These are phyloP conservation scores for Vitis rupestris DNA, from an alignment of 164 flowering plant species.

Conservation along the genomic window DNA sequence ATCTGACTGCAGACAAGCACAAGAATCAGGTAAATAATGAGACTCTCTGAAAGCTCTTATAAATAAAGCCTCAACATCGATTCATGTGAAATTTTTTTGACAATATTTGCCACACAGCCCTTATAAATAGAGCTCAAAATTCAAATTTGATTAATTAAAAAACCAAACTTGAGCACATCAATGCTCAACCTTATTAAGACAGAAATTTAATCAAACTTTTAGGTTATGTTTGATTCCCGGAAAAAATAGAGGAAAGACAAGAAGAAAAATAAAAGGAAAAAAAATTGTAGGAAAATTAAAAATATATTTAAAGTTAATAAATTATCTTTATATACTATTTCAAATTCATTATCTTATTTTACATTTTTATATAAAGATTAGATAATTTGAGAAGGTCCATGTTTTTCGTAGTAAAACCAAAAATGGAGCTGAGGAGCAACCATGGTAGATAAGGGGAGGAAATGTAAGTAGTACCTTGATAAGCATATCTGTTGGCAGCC, in stretches of 20 bases:
- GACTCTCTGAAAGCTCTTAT: neutral
- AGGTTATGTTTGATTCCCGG: neutral
- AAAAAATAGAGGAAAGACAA: too few relatives aligned
- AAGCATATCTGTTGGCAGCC: conserved; percentile 95
- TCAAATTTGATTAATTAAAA: neutral
- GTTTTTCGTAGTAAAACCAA: too few relatives aligned
- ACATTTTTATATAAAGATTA: too few relatives aligned
- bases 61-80: neutral
- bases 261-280: too few relatives aligned
- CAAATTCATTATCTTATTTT: too few relatives aligned
- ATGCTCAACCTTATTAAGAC: neutral
- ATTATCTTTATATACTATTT: too few relatives aligned
- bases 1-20: conserved; percentile 46
- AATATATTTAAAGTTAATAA: too few relatives aligned
- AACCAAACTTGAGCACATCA: neutral
- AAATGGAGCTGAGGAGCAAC: too few relatives aligned
- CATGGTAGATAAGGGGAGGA: too few relatives aligned
- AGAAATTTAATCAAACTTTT: neutral
- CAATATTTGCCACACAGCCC: neutral
- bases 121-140: neutral
- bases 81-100: neutral
- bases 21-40: neutral
- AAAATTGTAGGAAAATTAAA: too few relatives aligned
- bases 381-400: too few relatives aligned
- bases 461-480: conserved; percentile 53